Conservation (phyloP, 352 stramenopile species). For the Globisporangium apiculatum region DNA sequence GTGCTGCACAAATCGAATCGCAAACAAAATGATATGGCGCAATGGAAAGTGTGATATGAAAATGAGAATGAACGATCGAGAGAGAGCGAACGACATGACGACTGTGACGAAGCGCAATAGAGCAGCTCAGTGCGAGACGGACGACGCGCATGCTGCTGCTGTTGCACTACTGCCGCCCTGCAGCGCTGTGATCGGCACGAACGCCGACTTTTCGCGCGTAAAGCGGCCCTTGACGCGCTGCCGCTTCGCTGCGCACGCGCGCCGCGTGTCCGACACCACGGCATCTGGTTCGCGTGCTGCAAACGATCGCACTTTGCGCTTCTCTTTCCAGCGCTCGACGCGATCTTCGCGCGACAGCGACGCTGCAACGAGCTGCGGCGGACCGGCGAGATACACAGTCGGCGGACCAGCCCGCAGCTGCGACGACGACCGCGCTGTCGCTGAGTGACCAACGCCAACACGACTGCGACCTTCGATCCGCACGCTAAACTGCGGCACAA, state of each 20-base stretch:
- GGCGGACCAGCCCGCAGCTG: slow-evolving; percentile 4
- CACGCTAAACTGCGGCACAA: slow-evolving; percentile 47
- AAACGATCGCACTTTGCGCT: slow-evolving; percentile 29
- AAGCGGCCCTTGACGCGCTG: slow-evolving; percentile 65
- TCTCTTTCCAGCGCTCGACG: slow-evolving; percentile 27
- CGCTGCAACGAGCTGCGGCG: slow-evolving; percentile 13
- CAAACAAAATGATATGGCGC: neutral
- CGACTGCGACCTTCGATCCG: slow-evolving; percentile 29
- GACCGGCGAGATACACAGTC: slow-evolving; percentile 22
- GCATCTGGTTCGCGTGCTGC: slow-evolving; percentile 15
- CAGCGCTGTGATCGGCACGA: slow-evolving; percentile 60
- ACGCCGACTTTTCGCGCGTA: slow-evolving; percentile 36
- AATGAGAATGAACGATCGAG: neutral
- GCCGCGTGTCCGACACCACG: slow-evolving; percentile 39
- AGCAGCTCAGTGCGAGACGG: no score
- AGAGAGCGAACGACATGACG: neutral
- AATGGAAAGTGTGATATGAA: neutral
- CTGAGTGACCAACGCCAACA: neutral
- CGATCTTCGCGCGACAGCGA: slow-evolving; percentile 15
- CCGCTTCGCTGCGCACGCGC: slow-evolving; percentile 51
- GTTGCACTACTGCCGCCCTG: slow-evolving; percentile 18
- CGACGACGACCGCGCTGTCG: neutral
- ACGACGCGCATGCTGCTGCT: no score
- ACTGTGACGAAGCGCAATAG: neutral
- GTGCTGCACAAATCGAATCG: neutral